Evolutionary conservation across 2,329 filamentous ascomycete genomes (phyloP).

Genomic region (Trichoderma afroharzianum): DNA sequence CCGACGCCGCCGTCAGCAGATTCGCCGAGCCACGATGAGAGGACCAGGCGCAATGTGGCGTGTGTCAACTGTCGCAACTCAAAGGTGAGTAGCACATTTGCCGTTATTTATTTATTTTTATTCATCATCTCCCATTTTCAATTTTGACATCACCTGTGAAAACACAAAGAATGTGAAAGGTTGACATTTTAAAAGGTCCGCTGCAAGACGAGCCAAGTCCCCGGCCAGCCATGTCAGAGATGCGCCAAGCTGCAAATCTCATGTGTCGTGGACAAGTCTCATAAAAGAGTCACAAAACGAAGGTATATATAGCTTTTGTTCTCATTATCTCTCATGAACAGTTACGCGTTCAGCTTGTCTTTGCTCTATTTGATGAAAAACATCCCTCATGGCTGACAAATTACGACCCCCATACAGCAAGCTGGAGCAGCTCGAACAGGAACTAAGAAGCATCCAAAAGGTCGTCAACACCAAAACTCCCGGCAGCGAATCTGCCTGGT

Average conservation of each 20-base stretch:
- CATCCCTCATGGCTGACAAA: background rate
- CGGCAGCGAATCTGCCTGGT: slow-evolving; percentile 25
- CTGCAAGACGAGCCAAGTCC: slow-evolving; percentile 39
- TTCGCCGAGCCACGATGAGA: slow-evolving; percentile 26
- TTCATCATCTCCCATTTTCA: background rate
- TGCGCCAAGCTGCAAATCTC: slow-evolving; percentile 42
- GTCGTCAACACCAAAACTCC: slow-evolving; percentile 36
- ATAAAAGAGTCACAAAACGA: slow-evolving; percentile 44
- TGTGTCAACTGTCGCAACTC: slow-evolving; percentile 40
- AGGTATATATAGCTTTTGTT: slow-evolving; percentile 30
- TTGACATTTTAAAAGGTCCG: slow-evolving; percentile 35
- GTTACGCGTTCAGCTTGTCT: background rate
- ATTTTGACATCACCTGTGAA: background rate
- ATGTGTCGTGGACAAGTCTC: slow-evolving; percentile 45
- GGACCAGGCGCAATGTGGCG: slow-evolving; percentile 36
- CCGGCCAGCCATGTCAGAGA: slow-evolving; percentile 42
- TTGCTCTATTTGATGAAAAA: background rate
- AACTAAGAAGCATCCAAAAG: slow-evolving; percentile 53
- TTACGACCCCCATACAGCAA: slow-evolving; percentile 38
- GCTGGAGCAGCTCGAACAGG: slow-evolving; percentile 52
- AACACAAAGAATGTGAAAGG: background rate
- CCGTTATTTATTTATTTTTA: background rate
- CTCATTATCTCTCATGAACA: background rate
- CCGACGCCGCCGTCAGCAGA: slow-evolving; percentile 30
- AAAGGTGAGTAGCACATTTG: slow-evolving; percentile 31